Evolutionary conservation across 805 yeast genomes (phyloP), one percentile per base, ranked within the genome.

Genomic region (Ascoidea tarda): DNA sequence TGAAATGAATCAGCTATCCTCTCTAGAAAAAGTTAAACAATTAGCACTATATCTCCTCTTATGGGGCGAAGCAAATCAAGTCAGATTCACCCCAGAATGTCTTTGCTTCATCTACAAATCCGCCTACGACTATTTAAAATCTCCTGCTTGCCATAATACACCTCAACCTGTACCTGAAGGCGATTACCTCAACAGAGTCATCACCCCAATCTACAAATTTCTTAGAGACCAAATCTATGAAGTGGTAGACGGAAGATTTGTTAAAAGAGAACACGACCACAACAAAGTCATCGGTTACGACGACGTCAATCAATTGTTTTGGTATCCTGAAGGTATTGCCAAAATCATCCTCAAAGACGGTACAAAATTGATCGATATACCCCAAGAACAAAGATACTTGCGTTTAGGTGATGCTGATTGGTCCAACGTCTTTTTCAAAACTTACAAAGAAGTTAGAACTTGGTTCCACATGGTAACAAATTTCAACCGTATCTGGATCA

Each of bases 281-380:
- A 82, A 82, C 70, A 73, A 80, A 59, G 73, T 86, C 58, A 77
- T 86, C 61, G 95, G 99, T 68, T 93, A 93, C 68, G 99, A 93
- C 74, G 99, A 93, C 74, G 95, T 93, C 55, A 93, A 93, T 70
- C 99, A 93, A 75, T 77, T 93, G 61, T 93, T 95, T 73, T 93
- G 99, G 99, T 93, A 93, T 71, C 96, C 97, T 49, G 96, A 93
- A 72, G 99, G 99, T 75, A 84, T 93, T 58, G 82, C 95, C 54
- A 85, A 90, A 71, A 89, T 93, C 61, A 78, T 82, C 49, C 78
- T 90, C 62, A 90, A 85, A 65, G 97, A 93, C 65, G 96, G 96
- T 59, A 76, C 95, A 16, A 82, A 95, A 67, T 74, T 93, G 60
- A 87, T 90, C 50, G 97, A 89, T 61, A 72, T 89, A 62, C 95